phyloP scores from a whole-genome alignment of 2,329 filamentous ascomycete species.

The Thermoascus crustaceus region DNA sequence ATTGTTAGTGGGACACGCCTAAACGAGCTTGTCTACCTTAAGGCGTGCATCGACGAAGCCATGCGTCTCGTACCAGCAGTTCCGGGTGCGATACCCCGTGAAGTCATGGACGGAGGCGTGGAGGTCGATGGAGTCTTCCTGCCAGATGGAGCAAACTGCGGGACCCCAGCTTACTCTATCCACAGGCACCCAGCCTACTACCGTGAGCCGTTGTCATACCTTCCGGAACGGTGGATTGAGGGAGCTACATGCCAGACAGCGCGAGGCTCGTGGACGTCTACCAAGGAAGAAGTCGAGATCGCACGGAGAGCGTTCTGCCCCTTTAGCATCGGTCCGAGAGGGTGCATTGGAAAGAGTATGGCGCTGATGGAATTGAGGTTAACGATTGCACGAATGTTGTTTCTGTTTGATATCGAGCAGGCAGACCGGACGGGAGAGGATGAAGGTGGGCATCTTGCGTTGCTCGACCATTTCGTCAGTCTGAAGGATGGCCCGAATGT shows the following conservation, averaged over 20 bases:
- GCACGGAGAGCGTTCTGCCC: constrained; percentile 67
- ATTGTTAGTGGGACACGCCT: constrained; percentile 28
- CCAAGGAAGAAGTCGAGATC: constrained; percentile 41
- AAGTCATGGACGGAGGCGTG: constrained; percentile 31
- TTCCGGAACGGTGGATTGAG: constrained; percentile 58
- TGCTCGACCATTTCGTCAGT: constrained; percentile 33
- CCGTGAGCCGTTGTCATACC: constrained; percentile 49
- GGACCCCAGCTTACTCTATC: constrained; percentile 59
- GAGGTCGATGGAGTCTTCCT: constrained; percentile 30
- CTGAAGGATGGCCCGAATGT: constrained; percentile 32
- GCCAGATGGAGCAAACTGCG: constrained; percentile 52
- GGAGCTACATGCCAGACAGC: constrained; percentile 36
- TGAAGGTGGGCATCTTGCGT: constrained; percentile 24
- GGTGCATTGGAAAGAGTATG: constrained; percentile 37
- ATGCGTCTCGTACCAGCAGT: constrained; percentile 34
- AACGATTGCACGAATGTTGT: constrained; percentile 31
- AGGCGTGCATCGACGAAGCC: constrained; percentile 36
- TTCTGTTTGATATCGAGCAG: constrained; percentile 31
- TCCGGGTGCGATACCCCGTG: constrained; percentile 29
- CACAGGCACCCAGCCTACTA: constrained; percentile 60
- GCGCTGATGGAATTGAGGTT: constrained; percentile 36
- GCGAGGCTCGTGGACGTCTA: constrained; percentile 31
- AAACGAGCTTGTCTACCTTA: constrained; percentile 31
- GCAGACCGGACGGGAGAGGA: constrained; percentile 28
- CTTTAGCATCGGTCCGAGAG: constrained; percentile 35